A percentile compares a stretch with the other conserved stretches of the same genome.
Conservation (phyloP, 108 stramenopile species). For the Cylindrotheca fusiformis region DNA sequence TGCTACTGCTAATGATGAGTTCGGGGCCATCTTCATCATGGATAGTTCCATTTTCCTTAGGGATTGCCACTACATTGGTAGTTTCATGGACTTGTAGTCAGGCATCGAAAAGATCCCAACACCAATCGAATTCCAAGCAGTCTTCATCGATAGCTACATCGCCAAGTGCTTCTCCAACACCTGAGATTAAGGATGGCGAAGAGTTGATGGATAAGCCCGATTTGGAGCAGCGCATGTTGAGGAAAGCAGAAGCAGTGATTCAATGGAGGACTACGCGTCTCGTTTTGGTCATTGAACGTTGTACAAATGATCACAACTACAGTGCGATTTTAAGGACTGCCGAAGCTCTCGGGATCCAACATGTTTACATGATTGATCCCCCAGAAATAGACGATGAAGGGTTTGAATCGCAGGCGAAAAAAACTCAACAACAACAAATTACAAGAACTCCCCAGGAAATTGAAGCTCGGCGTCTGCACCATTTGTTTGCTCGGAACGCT, state of each 20-base stretch:
- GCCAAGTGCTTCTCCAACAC: neutral
- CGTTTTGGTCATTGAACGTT: conserved; percentile 74
- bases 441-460: conserved; percentile 48
- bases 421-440: conserved; percentile 5
- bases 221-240: conserved; percentile 76
- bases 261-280: conserved; percentile 72
- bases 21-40: no score
- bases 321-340: conserved; percentile 66
- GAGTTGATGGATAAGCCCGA: conserved; percentile 55
- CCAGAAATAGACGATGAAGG: conserved; percentile 32
- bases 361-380: conserved; percentile 79
- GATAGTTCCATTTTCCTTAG: conserved; percentile 28
- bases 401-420: conserved; percentile 1
- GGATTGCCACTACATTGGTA: conserved; percentile 25
- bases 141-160: neutral
- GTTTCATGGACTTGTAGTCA: conserved; percentile 15
- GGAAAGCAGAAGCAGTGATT: conserved; percentile 84
- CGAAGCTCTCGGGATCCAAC: conserved; percentile 86
- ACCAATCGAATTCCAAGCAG: neutral
- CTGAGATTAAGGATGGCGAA: conserved; percentile 1
- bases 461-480: conserved; percentile 61
- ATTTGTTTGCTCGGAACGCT: conserved; percentile 83
- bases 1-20: no score
- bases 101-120: neutral
- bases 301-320: conserved; percentile 89